A percentile compares a stretch with the other conserved stretches of the same genome.
Evolutionary conservation across 495 filamentous ascomycete species (phyloP).

Genomic region (Daldinia loculata): DNA sequence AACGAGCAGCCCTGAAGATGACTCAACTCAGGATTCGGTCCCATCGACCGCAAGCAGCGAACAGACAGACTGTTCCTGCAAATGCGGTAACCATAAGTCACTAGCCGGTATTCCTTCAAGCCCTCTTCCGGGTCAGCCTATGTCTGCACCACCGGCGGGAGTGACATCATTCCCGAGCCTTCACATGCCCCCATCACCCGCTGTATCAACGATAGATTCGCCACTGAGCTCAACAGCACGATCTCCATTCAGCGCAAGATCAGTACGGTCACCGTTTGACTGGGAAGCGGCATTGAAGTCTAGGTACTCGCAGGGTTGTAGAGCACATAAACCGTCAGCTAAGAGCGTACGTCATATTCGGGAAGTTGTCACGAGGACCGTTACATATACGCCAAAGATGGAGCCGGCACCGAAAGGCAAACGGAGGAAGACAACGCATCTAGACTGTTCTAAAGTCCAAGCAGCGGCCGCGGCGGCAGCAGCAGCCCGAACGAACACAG

Average conservation of each 20-base stretch:
- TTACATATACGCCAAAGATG: slow-evolving; percentile 76
- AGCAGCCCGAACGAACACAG: slow-evolving; percentile 31
- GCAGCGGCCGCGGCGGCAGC: slow-evolving; percentile 33
- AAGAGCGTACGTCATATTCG: slow-evolving; percentile 66
- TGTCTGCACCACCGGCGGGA: slow-evolving; percentile 66
- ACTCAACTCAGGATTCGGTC: slow-evolving; percentile 54
- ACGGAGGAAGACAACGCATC: slow-evolving; percentile 64
- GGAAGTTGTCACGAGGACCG: slow-evolving; percentile 78
- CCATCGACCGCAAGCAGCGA: slow-evolving; percentile 65
- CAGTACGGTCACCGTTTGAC: slow-evolving; percentile 65
- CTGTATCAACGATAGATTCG: slow-evolving; percentile 57
- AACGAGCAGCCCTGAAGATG: slow-evolving; percentile 47
- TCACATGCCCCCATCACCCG: slow-evolving; percentile 68
- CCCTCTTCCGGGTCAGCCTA: slow-evolving; percentile 58
- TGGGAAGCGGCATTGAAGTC: slow-evolving; percentile 67
- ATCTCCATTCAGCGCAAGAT: slow-evolving; percentile 62
- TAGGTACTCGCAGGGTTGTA: slow-evolving; percentile 55
- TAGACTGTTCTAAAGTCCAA: slow-evolving; percentile 40
- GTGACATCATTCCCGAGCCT: slow-evolving; percentile 58
- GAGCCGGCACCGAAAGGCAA: slow-evolving; percentile 78
- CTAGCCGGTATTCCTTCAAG: slow-evolving; percentile 49
- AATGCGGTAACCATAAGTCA: slow-evolving; percentile 60
- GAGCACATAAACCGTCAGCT: slow-evolving; percentile 56
- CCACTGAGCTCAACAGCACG: slow-evolving; percentile 54
- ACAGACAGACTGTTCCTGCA: slow-evolving; percentile 62